Evolutionary conservation across 352 stramenopile species (phyloP).

Genomic region (Phytophthora idaei): DNA sequence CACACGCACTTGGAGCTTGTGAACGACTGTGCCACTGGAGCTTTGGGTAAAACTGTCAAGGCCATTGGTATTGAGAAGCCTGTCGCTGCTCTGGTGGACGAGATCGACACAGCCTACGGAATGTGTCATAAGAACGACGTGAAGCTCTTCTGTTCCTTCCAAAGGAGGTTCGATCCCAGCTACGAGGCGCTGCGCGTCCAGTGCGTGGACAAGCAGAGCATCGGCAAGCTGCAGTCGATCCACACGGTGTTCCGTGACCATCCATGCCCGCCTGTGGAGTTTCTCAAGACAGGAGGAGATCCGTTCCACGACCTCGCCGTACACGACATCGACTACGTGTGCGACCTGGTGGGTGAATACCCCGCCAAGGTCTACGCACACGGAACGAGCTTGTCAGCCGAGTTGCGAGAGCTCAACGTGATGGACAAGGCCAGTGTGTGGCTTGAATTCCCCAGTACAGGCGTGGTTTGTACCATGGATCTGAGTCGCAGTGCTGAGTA

Average conservation of each 20-base stretch:
- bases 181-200: slow-evolving; percentile 66
- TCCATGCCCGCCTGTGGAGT: slow-evolving; percentile 87
- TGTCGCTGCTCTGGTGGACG: slow-evolving; percentile 53
- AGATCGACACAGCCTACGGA: slow-evolving; percentile 70
- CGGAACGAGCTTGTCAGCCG: slow-evolving; percentile 73
- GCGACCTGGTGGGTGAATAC: slow-evolving; percentile 76
- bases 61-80: slow-evolving; percentile 83
- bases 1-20: slow-evolving; percentile 69
- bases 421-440: slow-evolving; percentile 89
- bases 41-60: slow-evolving; percentile 25
- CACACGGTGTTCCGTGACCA: slow-evolving; percentile 92
- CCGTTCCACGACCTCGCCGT: slow-evolving; percentile 92
- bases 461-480: slow-evolving; percentile 90
- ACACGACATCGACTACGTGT: slow-evolving; percentile 94
- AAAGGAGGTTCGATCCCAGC: slow-evolving; percentile 91
- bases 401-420: slow-evolving; percentile 67
- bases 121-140: slow-evolving; percentile 54
- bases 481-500: slow-evolving; percentile 86
- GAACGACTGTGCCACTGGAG: slow-evolving; percentile 31
- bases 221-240: slow-evolving; percentile 80
- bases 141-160: slow-evolving; percentile 90
- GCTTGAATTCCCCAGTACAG: slow-evolving; percentile 67
- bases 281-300: slow-evolving; percentile 87
- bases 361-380: slow-evolving; percentile 83
- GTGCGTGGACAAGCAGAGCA: slow-evolving; percentile 48